Evolutionary conservation across 352 stramenopile genomes (phyloP).

Genomic region (Globisporangium canariense): DNA sequence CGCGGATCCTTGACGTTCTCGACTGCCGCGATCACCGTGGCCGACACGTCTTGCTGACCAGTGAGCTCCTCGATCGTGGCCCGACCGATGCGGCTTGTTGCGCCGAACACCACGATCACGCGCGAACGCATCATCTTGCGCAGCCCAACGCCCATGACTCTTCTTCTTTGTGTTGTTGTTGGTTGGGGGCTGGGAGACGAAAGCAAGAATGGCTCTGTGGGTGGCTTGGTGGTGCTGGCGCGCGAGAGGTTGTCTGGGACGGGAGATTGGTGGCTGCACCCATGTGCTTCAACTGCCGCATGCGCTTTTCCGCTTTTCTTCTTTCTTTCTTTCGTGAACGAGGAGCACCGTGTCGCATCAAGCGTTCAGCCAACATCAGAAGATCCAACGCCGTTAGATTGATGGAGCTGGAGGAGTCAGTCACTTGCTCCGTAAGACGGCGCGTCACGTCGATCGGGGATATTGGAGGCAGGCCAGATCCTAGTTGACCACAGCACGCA

Average conservation of each 20-base stretch:
- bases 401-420: too few species aligned
- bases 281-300: conserved; percentile 10
- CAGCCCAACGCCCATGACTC: conserved; percentile 49
- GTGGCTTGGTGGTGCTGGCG: neutral
- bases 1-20: conserved; percentile 48
- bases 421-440: too few species aligned
- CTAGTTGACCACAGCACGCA: too few species aligned
- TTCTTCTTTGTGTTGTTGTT: neutral
- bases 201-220: conserved; percentile 1
- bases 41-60: conserved; percentile 30
- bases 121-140: conserved; percentile 53
- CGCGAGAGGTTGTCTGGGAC: neutral
- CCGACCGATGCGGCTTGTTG: conserved; percentile 61
- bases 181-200: neutral
- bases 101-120: conserved; percentile 76
- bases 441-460: too few species aligned
- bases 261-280: neutral
- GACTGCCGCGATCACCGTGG: conserved; percentile 57
- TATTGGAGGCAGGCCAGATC: too few species aligned
- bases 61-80: conserved; percentile 50
- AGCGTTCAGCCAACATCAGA: neutral
- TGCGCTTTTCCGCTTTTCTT: conserved; percentile 3
- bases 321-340: neutral
- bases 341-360: neutral
- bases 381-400: too few species aligned